These are phyloP conservation scores for Candida sanyiensis DNA, from an alignment of 805 yeast species.

Conservation along the genomic window DNA sequence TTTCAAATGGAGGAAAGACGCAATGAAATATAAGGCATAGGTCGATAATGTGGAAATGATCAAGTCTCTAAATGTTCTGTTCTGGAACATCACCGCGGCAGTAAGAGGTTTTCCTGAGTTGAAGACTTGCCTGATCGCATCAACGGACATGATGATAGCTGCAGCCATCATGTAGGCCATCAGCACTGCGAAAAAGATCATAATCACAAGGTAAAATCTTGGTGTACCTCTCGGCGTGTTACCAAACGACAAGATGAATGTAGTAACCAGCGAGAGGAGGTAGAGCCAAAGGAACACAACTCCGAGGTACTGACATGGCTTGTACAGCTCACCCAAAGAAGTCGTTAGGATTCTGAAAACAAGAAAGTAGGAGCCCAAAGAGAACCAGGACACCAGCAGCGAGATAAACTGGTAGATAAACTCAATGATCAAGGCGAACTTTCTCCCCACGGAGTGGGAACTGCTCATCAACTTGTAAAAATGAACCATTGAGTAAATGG, in stretches of 20 bases:
- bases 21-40: constrained; percentile 70
- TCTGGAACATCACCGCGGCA: constrained; percentile 47
- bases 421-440: constrained; percentile 68
- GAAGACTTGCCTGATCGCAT: constrained; percentile 52
- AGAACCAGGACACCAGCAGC: constrained; percentile 85
- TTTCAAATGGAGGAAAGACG: constrained; percentile 77
- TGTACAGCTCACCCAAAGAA: constrained; percentile 64
- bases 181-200: constrained; percentile 73
- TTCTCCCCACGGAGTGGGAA: constrained; percentile 57
- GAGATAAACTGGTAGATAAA: constrained; percentile 72
- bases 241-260: constrained; percentile 88
- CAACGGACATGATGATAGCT: constrained; percentile 72
- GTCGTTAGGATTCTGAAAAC: constrained; percentile 85
- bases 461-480: constrained; percentile 72
- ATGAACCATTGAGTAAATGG: constrained; percentile 78
- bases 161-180: constrained; percentile 90
- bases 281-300: constrained; percentile 83
- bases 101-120: constrained; percentile 27
- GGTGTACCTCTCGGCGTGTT: constrained; percentile 91
- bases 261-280: constrained; percentile 70
- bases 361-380: constrained; percentile 81
- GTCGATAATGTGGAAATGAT: constrained; percentile 84
- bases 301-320: constrained; percentile 71
- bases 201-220: constrained; percentile 67
- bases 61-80: constrained; percentile 76